Evolutionary conservation across 1,284 basidiomycete species (phyloP).

Genomic region (Leccinum solheimii): DNA sequence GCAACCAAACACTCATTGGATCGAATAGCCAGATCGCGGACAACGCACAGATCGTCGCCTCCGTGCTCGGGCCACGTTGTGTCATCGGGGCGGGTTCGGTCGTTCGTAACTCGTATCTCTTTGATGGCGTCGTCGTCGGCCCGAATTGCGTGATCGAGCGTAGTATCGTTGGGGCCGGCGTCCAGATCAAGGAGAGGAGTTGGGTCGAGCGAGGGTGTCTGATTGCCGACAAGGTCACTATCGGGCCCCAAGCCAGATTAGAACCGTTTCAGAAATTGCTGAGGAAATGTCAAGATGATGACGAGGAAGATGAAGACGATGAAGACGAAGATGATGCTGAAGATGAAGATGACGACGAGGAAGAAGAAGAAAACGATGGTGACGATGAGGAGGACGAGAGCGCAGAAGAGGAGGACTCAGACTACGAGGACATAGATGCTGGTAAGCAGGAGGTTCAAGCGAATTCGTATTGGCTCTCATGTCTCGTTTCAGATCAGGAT

Average conservation of each 20-base stretch:
- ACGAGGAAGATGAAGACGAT: slow-evolving; percentile 34
- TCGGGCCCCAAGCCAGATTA: slow-evolving; percentile 74
- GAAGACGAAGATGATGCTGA: slow-evolving; percentile 38
- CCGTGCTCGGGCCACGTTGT: slow-evolving; percentile 78
- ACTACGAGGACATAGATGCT: slow-evolving; percentile 64
- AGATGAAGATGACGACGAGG: slow-evolving; percentile 34
- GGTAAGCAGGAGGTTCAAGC: slow-evolving; percentile 41
- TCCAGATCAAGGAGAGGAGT: slow-evolving; percentile 67
- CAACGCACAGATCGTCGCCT: slow-evolving; percentile 61
- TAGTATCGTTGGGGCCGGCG: slow-evolving; percentile 80
- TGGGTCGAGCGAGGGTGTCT: slow-evolving; percentile 69
- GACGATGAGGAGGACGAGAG: slow-evolving; percentile 36
- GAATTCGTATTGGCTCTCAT: background rate
- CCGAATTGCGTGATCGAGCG: slow-evolving; percentile 71
- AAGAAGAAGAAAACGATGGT: slow-evolving; percentile 32
- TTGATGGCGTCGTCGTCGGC: slow-evolving; percentile 80
- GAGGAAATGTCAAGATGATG: slow-evolving; percentile 39
- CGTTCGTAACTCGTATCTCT: slow-evolving; percentile 78
- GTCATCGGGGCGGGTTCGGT: slow-evolving; percentile 62
- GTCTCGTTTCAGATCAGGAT: slow-evolving; percentile 43
- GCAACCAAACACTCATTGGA: slow-evolving; percentile 82
- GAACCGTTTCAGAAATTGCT: slow-evolving; percentile 74
- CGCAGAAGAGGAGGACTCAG: slow-evolving; percentile 53
- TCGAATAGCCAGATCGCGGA: slow-evolving; percentile 65
- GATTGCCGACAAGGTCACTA: slow-evolving; percentile 76